phyloP scores from a whole-genome alignment of 768 basidiomycete genomes.

The Phaffia tasmanica region DNA sequence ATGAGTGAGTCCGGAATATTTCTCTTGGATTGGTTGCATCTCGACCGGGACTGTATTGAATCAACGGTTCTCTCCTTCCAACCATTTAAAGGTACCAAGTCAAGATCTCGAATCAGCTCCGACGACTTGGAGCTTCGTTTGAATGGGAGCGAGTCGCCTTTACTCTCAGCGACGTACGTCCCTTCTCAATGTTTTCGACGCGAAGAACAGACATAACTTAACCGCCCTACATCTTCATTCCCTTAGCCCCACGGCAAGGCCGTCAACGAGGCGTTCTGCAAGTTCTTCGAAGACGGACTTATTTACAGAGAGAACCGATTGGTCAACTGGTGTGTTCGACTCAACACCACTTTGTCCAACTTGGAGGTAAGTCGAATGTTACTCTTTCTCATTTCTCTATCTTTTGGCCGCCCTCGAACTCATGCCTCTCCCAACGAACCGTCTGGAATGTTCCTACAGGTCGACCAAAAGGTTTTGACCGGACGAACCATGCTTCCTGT shows the following conservation, averaged over 20 bases:
- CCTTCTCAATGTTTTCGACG: conserved; percentile 28
- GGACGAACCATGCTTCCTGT: conserved; percentile 78
- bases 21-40: conserved; percentile 1
- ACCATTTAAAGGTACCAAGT: conserved; percentile 59
- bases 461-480: conserved; percentile 78
- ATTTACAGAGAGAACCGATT: conserved; percentile 91
- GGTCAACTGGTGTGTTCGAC: conserved; percentile 92
- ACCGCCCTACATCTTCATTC: background rate
- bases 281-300: conserved; percentile 78
- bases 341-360: conserved; percentile 97
- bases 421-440: background rate
- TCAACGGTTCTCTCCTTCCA: too few relatives aligned
- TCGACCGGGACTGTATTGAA: background rate
- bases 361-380: conserved; percentile 55
- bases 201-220: background rate
- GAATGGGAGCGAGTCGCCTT: conserved; percentile 93
- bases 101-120: conserved; percentile 81
- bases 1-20: conserved; percentile 53
- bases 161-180: conserved; percentile 64
- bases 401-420: background rate
- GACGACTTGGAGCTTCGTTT: conserved; percentile 78
- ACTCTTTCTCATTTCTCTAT: background rate
- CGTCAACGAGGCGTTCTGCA: conserved; percentile 83
- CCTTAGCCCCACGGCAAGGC: conserved; percentile 59
- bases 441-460: conserved; percentile 41